Conservation (phyloP, 768 basidiomycete species). For the Amanita thiersii region DNA sequence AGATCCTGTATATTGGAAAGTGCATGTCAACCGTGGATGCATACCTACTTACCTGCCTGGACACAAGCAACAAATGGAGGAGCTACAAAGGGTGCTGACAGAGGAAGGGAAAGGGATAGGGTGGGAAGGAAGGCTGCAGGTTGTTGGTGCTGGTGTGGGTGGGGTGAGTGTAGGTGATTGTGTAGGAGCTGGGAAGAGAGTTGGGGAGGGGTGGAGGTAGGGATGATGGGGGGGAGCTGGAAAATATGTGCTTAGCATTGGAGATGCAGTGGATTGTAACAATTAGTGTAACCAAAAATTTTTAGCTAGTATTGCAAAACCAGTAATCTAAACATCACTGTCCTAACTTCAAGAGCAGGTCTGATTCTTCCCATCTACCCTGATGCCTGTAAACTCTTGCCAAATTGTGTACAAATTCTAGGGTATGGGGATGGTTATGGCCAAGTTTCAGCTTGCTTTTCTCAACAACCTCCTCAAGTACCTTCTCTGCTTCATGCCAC, state of each 20-base stretch:
- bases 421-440: background rate
- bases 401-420: background rate
- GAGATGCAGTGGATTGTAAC: too few species aligned
- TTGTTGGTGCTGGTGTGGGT: conserved; percentile 79
- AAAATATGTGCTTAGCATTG: too few species aligned
- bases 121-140: conserved; percentile 45
- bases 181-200: conserved; percentile 62
- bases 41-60: conserved; percentile 76
- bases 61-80: conserved; percentile 60
- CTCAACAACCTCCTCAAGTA: background rate
- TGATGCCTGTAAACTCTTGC: background rate
- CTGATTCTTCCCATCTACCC: background rate
- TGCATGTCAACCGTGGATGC: conserved; percentile 52
- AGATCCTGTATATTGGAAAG: conserved; percentile 42
- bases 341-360: background rate
- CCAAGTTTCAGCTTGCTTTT: conserved; percentile 2
- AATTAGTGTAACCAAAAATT: too few species aligned
- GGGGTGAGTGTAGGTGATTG: conserved; percentile 89
- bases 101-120: conserved; percentile 19
- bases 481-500: conserved; percentile 3
- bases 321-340: too few species aligned
- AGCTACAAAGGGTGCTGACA: conserved; percentile 41
- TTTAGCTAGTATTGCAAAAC: too few species aligned
- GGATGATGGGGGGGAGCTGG: too few species aligned
- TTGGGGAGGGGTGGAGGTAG: conserved; percentile 33